These are phyloP conservation scores for Artemisia annua DNA, from an alignment of 129 eudicot species.

Conservation along the genomic window DNA sequence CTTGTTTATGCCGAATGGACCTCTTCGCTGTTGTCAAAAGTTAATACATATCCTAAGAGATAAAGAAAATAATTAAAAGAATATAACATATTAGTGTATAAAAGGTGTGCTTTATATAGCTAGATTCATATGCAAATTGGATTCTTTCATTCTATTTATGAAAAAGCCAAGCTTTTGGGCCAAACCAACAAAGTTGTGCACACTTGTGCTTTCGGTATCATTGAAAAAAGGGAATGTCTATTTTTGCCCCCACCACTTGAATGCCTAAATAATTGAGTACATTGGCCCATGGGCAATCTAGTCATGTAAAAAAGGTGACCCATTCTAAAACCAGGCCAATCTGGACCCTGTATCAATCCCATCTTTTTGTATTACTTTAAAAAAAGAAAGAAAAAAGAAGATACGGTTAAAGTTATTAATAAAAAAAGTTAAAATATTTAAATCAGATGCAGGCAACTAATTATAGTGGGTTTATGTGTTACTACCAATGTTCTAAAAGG, in stretches of 20 bases:
- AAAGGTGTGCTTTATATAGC: not conserved
- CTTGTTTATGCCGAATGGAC: too few relatives aligned
- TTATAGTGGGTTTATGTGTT: too few relatives aligned
- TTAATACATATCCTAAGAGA: too few relatives aligned
- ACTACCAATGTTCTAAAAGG: too few relatives aligned
- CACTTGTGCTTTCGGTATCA: slow-evolving; percentile 22
- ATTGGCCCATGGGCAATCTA: slow-evolving; percentile 9
- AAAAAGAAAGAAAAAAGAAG: too few relatives aligned
- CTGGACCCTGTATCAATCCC: too few relatives aligned
- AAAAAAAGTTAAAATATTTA: too few relatives aligned
- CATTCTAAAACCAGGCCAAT: not conserved
- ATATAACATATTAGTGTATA: not conserved
- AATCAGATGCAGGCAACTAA: too few relatives aligned
- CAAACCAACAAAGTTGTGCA: slow-evolving; percentile 9
- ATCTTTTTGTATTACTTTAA: too few relatives aligned
- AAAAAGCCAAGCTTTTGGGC: slow-evolving; percentile 5
- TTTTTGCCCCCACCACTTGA: slow-evolving; percentile 28
- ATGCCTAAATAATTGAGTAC: slow-evolving; percentile 14
- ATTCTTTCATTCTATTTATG: slow-evolving; percentile 2
- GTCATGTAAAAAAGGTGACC: slow-evolving; percentile 16
- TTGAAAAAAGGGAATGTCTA: slow-evolving; percentile 12
- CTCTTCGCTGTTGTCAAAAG: too few relatives aligned
- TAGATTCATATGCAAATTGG: slow-evolving; percentile 2
- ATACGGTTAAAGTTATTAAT: too few relatives aligned
- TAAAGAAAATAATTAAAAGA: too few relatives aligned